Conservation (phyloP, 768 basidiomycete species). For the Rhizopogon roseolus region DNA sequence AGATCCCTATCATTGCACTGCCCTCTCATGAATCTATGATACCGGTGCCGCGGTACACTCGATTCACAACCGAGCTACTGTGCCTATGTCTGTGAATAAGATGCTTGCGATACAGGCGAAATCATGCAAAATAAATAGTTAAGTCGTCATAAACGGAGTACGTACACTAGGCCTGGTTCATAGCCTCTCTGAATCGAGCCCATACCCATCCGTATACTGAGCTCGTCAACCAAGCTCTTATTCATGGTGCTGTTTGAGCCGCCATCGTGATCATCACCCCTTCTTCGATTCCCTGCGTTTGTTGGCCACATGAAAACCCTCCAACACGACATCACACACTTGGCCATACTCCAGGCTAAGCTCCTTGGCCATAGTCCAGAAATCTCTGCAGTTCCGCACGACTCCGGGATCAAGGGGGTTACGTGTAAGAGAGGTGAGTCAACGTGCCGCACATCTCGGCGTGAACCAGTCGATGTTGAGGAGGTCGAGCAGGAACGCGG, state of each 20-base stretch:
- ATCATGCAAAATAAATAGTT: not conserved
- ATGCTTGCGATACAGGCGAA: not conserved
- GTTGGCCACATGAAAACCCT: slow-evolving; percentile 80
- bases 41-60: no score
- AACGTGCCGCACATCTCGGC: slow-evolving; percentile 82
- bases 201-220: slow-evolving; percentile 31
- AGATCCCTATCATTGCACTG: no score
- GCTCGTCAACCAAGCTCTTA: slow-evolving; percentile 33
- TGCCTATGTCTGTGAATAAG: not conserved
- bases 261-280: slow-evolving; percentile 41
- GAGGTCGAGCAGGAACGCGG: slow-evolving; percentile 78
- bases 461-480: slow-evolving; percentile 95
- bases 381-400: slow-evolving; percentile 81
- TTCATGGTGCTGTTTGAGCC: slow-evolving; percentile 27
- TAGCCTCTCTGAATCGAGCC: slow-evolving; percentile 29
- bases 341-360: slow-evolving; percentile 87
- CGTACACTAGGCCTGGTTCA: slow-evolving; percentile 20
- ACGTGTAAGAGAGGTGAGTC: slow-evolving; percentile 63
- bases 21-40: no score
- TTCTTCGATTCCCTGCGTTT: slow-evolving; percentile 49
- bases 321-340: slow-evolving; percentile 83
- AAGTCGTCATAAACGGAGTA: not conserved
- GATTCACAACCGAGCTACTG: not conserved
- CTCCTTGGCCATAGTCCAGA: slow-evolving; percentile 85
- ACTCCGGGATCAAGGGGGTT: slow-evolving; percentile 93